Percentiles rank a stretch among this genome's conserved stretches.
Evolutionary conservation across 495 filamentous ascomycete species (phyloP).

Genomic region (Penicillium silybi): DNA sequence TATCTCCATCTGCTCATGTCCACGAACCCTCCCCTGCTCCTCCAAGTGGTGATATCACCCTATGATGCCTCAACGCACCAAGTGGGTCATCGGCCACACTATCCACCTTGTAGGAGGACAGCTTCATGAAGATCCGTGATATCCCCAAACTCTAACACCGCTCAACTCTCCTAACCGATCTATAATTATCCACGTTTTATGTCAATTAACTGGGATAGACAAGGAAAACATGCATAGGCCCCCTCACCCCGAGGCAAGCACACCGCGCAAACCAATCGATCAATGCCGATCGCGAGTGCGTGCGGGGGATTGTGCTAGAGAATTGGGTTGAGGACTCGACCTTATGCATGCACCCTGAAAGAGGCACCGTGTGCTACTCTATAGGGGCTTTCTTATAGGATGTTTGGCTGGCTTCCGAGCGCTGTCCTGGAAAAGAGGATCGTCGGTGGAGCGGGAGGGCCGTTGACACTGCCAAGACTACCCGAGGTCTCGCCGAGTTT

Average conservation of each 20-base stretch:
- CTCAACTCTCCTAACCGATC: no score
- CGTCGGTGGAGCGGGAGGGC: neutral
- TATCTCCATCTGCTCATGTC: no score
- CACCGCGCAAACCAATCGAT: neutral
- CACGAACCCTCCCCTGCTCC: neutral
- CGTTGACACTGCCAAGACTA: slow-evolving; percentile 2
- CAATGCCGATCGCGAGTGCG: neutral
- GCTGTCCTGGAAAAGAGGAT: neutral
- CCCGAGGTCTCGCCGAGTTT: neutral
- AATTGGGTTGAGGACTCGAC: neutral
- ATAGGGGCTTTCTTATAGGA: neutral
- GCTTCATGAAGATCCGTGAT: neutral
- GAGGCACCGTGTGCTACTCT: neutral
- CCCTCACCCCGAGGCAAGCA: neutral
- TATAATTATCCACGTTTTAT: no score
- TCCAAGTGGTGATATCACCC: neutral
- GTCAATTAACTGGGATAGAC: neutral
- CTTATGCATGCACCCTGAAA: neutral
- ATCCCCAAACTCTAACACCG: neutral
- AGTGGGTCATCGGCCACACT: neutral
- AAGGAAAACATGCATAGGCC: neutral
- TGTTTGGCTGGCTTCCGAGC: neutral
- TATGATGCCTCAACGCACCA: neutral
- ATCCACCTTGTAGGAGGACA: neutral
- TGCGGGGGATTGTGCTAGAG: neutral